Evolutionary conservation across 148 eudicot species (phyloP).

Genomic region (Beta vulgaris): DNA sequence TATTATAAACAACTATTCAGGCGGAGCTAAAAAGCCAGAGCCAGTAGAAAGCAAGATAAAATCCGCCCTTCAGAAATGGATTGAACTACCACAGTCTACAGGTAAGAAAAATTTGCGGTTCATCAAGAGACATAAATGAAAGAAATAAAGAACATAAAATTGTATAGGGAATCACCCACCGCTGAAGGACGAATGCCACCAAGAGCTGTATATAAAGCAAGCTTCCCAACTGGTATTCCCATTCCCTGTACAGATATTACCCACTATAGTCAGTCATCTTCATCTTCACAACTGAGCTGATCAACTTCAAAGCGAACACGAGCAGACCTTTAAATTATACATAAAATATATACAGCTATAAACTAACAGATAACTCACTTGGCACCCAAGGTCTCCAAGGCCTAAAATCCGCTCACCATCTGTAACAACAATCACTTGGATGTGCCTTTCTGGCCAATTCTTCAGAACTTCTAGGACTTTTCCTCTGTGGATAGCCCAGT

Average conservation of each 20-base stretch:
- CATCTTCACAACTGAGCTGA: neutral
- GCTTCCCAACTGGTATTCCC: conserved; percentile 98
- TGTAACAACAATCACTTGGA: conserved; percentile 97
- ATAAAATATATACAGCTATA: no score
- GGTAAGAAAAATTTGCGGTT: neutral
- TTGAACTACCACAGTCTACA: neutral
- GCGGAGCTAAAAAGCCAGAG: neutral
- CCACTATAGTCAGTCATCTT: conserved; percentile 7
- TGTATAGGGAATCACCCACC: conserved; percentile 46
- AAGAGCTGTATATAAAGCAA: conserved; percentile 85
- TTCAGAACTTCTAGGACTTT: conserved; percentile 78
- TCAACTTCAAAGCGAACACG: neutral
- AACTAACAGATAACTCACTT: conserved; percentile 42
- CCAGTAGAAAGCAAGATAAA: neutral
- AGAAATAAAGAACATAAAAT: neutral
- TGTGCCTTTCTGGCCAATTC: conserved; percentile 93
- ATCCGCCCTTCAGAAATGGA: neutral
- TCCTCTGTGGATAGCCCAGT: conserved; percentile 51
- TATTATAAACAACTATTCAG: neutral
- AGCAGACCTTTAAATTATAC: neutral
- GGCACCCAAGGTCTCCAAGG: conserved; percentile 99
- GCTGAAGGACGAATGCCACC: conserved; percentile 97
- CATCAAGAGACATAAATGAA: neutral
- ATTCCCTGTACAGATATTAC: conserved; percentile 60
- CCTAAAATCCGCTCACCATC: conserved; percentile 98